Evolutionary conservation across 257 asterid genomes (phyloP), one percentile per base, ranked within the genome.

Genomic region (Forsythia viridissima): DNA sequence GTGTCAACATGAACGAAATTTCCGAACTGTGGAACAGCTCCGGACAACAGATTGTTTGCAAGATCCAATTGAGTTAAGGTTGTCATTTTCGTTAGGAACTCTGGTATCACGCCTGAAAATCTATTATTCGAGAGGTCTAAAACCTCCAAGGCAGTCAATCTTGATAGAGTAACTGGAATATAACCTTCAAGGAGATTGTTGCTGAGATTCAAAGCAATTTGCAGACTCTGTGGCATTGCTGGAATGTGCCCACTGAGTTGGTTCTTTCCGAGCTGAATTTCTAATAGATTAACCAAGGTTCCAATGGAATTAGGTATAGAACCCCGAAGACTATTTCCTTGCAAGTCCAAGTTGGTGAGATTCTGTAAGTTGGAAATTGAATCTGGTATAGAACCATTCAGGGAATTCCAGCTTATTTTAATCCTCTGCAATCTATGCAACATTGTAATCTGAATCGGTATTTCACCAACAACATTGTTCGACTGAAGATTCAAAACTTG

Each of bases 121-220:
- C 81, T 81, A 80, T 94, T 94, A 81, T 87, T 59, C 0, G 97
- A 94, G 55, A 94, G 95, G 82, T 94, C 98, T 90, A 94, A 83
- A 76, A 92, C 92, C 80, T 93, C 98, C 84, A 93, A 81, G 34
- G 59, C 74, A 10, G 15, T 7, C 79, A 89, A 83, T 79, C 76
- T 68, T 24, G 92, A 74, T 3, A 93, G 67, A 39, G 81, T 77
- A 40, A 0, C 0, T 0, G 98, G 97, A 72, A 93, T 87, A 36
- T 30, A 67, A 21, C 94, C 97, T 42, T 0, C 42, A 44, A 92
- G 92, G 81, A 78, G 83, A 86, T 93, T 93, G 74, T 70, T 72
- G 91, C 98, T 91, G 80, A 93, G 91, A 85, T 92, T 91, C 83
- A 93, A 73, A 41, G 94, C 84, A 52, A 93, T 92, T 77, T 87